Percentiles rank a stretch among this genome's conserved stretches.
Conservation (phyloP, 179 eudicot species). For the Beta corolliflora region DNA sequence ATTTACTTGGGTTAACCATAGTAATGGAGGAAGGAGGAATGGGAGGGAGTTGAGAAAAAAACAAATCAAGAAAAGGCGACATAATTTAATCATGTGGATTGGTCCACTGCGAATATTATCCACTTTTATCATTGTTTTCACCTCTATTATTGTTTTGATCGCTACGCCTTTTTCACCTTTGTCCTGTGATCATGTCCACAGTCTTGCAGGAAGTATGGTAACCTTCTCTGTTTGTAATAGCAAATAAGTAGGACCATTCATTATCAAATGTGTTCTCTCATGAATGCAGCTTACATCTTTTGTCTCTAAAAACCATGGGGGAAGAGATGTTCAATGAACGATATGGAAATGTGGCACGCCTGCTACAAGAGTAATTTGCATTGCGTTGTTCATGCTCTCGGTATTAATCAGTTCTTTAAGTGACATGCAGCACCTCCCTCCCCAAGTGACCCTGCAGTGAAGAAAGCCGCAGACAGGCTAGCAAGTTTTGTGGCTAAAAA, state of each 20-base stretch:
- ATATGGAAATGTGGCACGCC: constrained; percentile 84
- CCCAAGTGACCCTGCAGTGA: constrained; percentile 94
- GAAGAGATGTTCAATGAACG: constrained; percentile 85
- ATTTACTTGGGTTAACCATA: neutral
- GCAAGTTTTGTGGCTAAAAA: constrained; percentile 99
- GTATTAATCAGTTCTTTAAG: constrained; percentile 98
- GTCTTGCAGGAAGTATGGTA: constrained; percentile 17
- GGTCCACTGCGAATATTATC: neutral
- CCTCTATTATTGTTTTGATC: neutral
- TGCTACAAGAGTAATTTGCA: constrained; percentile 90
- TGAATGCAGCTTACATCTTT: constrained; percentile 83
- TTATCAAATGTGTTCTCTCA: constrained; percentile 71
- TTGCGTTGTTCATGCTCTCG: constrained; percentile 92
- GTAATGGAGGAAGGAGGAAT: neutral
- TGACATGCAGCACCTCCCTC: constrained; percentile 98
- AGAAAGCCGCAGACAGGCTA: constrained; percentile 89
- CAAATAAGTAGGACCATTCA: constrained; percentile 50
- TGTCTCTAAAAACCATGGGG: constrained; percentile 66
- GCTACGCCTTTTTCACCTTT: neutral
- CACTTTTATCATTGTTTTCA: neutral
- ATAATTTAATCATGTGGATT: neutral
- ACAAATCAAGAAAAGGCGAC: neutral
- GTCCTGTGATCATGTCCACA: neutral
- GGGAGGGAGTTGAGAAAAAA: neutral
- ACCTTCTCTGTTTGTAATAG: constrained; percentile 29